These are phyloP conservation scores for Pyrus hybrid DNA, from an alignment of 331 rosid species.

Conservation along the genomic window DNA sequence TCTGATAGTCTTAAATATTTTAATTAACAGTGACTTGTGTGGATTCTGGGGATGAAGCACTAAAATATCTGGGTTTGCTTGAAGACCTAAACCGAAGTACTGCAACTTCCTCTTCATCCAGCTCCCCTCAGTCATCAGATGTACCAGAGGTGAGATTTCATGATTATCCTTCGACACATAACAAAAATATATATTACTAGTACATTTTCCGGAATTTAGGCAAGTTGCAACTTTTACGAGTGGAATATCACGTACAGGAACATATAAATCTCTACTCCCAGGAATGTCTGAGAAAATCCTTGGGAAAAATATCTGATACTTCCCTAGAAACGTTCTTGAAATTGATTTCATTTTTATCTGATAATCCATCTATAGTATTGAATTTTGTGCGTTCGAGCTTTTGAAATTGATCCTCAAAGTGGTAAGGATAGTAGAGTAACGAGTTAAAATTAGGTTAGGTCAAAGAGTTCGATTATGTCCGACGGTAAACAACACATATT, in stretches of 20 bases:
- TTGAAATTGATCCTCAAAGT: background rate
- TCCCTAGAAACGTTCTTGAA: no score
- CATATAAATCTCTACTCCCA: no score
- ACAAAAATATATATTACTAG: background rate
- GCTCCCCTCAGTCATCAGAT: slow-evolving; percentile 29
- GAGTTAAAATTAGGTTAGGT: background rate
- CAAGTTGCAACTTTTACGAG: background rate
- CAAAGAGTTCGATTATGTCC: background rate
- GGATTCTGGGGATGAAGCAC: slow-evolving; percentile 93
- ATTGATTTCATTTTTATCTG: no score
- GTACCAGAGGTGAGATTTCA: slow-evolving; percentile 43
- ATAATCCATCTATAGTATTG: no score
- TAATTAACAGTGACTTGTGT: slow-evolving; percentile 65
- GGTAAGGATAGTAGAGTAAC: background rate
- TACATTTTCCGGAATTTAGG: background rate
- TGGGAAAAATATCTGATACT: no score
- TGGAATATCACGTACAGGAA: background rate
- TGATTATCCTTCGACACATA: background rate
- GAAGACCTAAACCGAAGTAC: slow-evolving; percentile 20
- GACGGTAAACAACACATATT: background rate
- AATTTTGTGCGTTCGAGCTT: background rate
- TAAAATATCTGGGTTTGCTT: slow-evolving; percentile 65
- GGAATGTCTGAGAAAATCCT: no score
- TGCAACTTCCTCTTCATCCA: slow-evolving; percentile 26
- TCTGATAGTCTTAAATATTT: background rate